Evolutionary conservation across 345 rosid genomes (phyloP).

Genomic region (Clarkia xantiana): DNA sequence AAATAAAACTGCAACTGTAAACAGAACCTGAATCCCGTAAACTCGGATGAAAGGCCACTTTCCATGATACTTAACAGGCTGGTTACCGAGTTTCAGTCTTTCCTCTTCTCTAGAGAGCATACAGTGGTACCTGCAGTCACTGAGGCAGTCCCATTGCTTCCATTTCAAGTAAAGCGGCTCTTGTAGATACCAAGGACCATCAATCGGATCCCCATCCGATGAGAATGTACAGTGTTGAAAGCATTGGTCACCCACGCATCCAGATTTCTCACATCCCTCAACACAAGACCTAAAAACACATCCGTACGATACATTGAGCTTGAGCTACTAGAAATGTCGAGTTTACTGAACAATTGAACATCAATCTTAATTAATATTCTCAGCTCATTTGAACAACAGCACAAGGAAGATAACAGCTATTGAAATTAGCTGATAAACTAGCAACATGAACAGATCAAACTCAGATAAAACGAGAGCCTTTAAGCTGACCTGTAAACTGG

Average conservation of each 20-base stretch:
- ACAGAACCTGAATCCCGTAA: constrained; percentile 56
- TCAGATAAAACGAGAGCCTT: too few relatives aligned
- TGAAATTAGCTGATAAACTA: too few relatives aligned
- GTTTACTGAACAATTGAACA: too few relatives aligned
- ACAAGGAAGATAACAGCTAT: too few relatives aligned
- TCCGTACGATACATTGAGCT: background rate
- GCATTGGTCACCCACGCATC: constrained; percentile 63
- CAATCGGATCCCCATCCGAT: constrained; percentile 68
- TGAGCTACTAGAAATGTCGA: too few relatives aligned
- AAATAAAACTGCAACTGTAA: background rate
- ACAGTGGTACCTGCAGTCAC: constrained; percentile 28
- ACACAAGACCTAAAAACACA: constrained; percentile 42
- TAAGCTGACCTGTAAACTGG: constrained; percentile 48
- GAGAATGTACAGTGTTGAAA: constrained; percentile 80
- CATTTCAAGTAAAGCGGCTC: constrained; percentile 75
- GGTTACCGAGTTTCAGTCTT: constrained; percentile 42
- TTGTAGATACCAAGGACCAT: constrained; percentile 81
- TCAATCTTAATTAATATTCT: too few relatives aligned
- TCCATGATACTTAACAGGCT: constrained; percentile 69
- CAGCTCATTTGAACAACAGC: too few relatives aligned
- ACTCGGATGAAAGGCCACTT: constrained; percentile 81
- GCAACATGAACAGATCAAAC: too few relatives aligned
- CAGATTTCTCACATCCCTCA: constrained; percentile 61
- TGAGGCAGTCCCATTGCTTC: constrained; percentile 71
- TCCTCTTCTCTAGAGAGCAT: constrained; percentile 82